These are phyloP conservation scores for Phialophora macrospora DNA, from an alignment of 2,329 filamentous ascomycete genomes.

Conservation along the genomic window DNA sequence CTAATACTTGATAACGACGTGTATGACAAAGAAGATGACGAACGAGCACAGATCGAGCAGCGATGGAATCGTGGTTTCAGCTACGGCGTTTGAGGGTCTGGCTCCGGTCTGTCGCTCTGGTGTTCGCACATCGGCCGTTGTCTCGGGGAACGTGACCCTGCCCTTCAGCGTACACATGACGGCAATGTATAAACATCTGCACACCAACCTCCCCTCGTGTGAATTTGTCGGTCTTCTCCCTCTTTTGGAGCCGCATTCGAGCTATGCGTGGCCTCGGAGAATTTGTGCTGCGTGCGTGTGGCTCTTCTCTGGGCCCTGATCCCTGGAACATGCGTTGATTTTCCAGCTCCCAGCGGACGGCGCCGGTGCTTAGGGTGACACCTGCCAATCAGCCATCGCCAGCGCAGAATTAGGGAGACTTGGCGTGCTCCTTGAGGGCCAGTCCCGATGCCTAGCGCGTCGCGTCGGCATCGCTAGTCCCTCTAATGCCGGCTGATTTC, in stretches of 20 bases:
- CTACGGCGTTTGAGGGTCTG: background rate
- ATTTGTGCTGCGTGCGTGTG: constrained; percentile 9
- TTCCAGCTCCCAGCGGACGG: constrained; percentile 16
- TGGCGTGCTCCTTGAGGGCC: background rate
- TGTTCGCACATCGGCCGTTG: background rate
- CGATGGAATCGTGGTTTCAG: background rate
- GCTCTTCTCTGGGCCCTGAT: constrained; percentile 7
- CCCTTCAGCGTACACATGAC: background rate
- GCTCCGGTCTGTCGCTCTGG: background rate
- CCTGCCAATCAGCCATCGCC: constrained; percentile 13
- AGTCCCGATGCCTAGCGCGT: constrained; percentile 27
- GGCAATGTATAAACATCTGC: background rate
- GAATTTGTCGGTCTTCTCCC: background rate
- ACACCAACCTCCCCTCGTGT: background rate
- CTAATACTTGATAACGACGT: constrained; percentile 7
- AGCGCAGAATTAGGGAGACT: constrained; percentile 9
- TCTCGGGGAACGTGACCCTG: background rate
- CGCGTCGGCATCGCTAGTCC: constrained; percentile 18
- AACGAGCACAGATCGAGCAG: background rate
- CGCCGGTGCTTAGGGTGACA: constrained; percentile 7
- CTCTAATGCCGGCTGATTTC: constrained; percentile 27
- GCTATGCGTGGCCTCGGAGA: constrained; percentile 5
- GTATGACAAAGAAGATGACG: constrained; percentile 13
- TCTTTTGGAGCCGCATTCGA: constrained; percentile 1
- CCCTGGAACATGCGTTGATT: constrained; percentile 18